Evolutionary conservation across 768 basidiomycete species (phyloP).

Genomic region (Leccinum disarticulatum): DNA sequence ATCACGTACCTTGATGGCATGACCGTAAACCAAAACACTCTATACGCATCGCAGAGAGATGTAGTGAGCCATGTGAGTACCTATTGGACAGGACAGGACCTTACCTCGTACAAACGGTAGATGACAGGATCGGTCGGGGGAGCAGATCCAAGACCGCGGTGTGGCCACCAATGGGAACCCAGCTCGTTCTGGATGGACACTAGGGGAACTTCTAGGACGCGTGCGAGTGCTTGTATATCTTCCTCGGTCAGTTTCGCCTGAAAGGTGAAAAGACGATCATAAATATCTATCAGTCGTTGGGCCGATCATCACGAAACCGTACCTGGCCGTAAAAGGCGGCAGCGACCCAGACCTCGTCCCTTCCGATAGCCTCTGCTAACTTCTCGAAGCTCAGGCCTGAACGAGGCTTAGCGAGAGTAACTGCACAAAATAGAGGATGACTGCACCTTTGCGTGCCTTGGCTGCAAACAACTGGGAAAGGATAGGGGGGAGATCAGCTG

Average conservation of each 20-base stretch:
- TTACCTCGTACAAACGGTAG: conserved; percentile 79
- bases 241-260: conserved; percentile 69
- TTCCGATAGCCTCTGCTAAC: conserved; percentile 62
- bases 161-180: conserved; percentile 73
- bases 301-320: conserved; percentile 9
- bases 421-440: not conserved
- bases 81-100: conserved; percentile 2
- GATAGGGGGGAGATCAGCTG: conserved; percentile 50
- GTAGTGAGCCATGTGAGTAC: not conserved
- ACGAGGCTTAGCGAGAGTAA: not conserved
- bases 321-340: conserved; percentile 83
- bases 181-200: conserved; percentile 42
- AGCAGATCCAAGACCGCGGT: conserved; percentile 62
- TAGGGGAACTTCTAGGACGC: conserved; percentile 49
- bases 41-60: conserved; percentile 22
- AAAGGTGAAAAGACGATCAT: not conserved
- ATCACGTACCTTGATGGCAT: conserved; percentile 67
- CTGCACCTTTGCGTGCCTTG: conserved; percentile 62
- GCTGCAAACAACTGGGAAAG: conserved; percentile 55
- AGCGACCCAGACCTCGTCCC: conserved; percentile 82
- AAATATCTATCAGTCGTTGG: not conserved
- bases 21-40: conserved; percentile 75
- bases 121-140: conserved; percentile 79
- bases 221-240: conserved; percentile 54
- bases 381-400: conserved; percentile 68